Evolutionary conservation across 1,284 basidiomycete genomes (phyloP).

Genomic region (Singerocomus rubriflavus): DNA sequence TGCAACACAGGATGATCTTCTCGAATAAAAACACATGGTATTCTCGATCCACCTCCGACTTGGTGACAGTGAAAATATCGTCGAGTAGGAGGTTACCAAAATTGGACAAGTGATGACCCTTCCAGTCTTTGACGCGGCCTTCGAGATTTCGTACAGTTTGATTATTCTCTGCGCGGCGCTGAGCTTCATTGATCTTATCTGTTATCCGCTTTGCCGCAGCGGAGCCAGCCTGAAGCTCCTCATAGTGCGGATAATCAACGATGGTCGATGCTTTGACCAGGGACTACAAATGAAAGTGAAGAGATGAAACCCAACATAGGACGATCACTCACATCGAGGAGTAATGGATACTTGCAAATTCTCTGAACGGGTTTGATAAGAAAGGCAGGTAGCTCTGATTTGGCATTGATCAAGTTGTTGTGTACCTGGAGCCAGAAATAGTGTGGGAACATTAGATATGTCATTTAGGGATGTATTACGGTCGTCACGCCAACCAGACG

Average conservation of each 20-base stretch:
- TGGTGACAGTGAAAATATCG: slow-evolving; percentile 94
- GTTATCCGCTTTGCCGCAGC: slow-evolving; percentile 91
- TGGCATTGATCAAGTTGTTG: slow-evolving; percentile 76
- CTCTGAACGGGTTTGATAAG: slow-evolving; percentile 90
- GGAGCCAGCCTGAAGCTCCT: slow-evolving; percentile 82
- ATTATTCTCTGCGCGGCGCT: slow-evolving; percentile 83
- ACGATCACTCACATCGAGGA: slow-evolving; percentile 76
- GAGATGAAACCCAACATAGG: neutral
- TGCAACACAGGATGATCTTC: slow-evolving; percentile 98
- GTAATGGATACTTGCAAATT: slow-evolving; percentile 89
- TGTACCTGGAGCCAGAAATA: slow-evolving; percentile 48
- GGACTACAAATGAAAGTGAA: slow-evolving; percentile 41
- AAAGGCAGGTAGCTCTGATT: slow-evolving; percentile 87
- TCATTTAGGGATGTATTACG: slow-evolving; percentile 30
- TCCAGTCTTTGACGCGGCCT: slow-evolving; percentile 96
- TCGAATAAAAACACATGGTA: slow-evolving; percentile 99
- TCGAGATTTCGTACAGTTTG: slow-evolving; percentile 89
- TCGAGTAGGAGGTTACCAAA: slow-evolving; percentile 94
- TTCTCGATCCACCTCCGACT: slow-evolving; percentile 94
- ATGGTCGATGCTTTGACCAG: slow-evolving; percentile 73
- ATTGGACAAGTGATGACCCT: slow-evolving; percentile 92
- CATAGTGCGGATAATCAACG: slow-evolving; percentile 67
- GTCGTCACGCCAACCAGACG: slow-evolving; percentile 42
- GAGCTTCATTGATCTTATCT: slow-evolving; percentile 94
- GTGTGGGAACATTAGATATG: slow-evolving; percentile 15